Evolutionary conservation across 345 rosid species (phyloP), one percentile per base, ranked within the genome.

Genomic region (Passiflora organensis): DNA sequence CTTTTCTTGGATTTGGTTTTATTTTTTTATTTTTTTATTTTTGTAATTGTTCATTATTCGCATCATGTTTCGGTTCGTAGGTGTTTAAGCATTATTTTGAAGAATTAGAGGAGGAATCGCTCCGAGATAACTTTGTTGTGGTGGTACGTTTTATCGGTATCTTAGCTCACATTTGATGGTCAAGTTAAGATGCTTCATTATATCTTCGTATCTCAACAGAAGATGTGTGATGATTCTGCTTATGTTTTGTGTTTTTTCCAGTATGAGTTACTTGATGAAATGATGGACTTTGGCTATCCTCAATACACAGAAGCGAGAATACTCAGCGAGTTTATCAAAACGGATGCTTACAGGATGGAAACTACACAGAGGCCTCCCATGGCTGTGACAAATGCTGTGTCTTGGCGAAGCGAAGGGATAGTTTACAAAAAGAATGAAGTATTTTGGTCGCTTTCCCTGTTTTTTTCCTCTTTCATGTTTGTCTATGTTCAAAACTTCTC

Each of bases 81-180:
- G 99, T 93, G 39, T 89, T 89, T 72, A 93, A 93, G 82, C 99
- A 93, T 78, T 93, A 93, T 71, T 93, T 93, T 44, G 97, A 93
- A 70, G 91, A 86, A 70, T 71, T 93, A 60, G 99, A 93, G 52
- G 99, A 93, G 76, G 99, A 93, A 71, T 93, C 99, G 0, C 81
- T 93, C 53, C 78, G 97, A 67, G 99, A 93, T 78, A 93, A 93
- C 78, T 93, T 93, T 66, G 99, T 93, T 46, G 96, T 93, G 6
- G 97, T 93, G 95, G 99, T 93, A 72, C 55, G 94, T 73, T 10
- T 12, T 48, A n/a, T n/a, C n/a, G n/a, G n/a, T n/a, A n/a, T n/a
- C n/a, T n/a, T n/a, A n/a, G n/a, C n/a, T n/a, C 42, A 14, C 12
- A 39, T 13, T 56, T 41, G n/a, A 18, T 21, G 5, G 14, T 32